Base-by-base conservation (phyloP, 2,329 filamentous ascomycete genomes). In the Tolypocladium amazonense region DNA sequence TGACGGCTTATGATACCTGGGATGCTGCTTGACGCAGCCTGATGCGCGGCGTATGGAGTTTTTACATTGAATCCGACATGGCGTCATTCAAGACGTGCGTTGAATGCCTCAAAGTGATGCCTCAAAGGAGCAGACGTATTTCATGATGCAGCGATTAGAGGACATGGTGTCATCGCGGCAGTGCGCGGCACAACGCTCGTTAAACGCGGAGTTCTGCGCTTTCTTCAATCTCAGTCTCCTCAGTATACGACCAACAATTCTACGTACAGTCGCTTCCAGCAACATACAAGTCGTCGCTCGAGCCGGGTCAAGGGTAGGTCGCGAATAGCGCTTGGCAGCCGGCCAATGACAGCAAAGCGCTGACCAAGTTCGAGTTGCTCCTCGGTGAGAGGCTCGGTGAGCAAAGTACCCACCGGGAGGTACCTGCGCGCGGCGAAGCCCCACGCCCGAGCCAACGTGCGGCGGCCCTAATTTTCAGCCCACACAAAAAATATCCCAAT, bases 391-490 rank as follows among this genome's bases (percentile, higher is more conserved):
- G 11, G 9, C 50, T 53, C 50, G 50, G 50, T 53, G 30, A 53
- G 50, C 9, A 15, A 9, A 25, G 43, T 45, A 23, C 18, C 50
- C 30, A 35, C 50, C 20, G 5, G 14, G 20, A 53, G 9, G 25
- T 25, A 50, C 25, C 4, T 14, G n/a, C 43, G 11, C 1, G 14
- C 23, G 23, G 45, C 45, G 52, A 25, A 18, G 11, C 57, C 47
- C 41, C 41, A 45, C 41, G 57, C 30, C 25, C 9, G 47, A 12
- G 18, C 47, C 25, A 50, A n/a, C 12, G 30, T 62, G 59, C 41
- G 47, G 70, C 70, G 76, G 77, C 77, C 77, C 77, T 79, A 77
- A 79, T 73, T 73, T 76, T 75, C 74, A 72, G 74, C 79, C 78
- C 79, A 81, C 77, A 81, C 79, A 77, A 77, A 73, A 67, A 69